phyloP scores from a whole-genome alignment of 208 protist genomes.

The Tritrichomonas musculus region DNA sequence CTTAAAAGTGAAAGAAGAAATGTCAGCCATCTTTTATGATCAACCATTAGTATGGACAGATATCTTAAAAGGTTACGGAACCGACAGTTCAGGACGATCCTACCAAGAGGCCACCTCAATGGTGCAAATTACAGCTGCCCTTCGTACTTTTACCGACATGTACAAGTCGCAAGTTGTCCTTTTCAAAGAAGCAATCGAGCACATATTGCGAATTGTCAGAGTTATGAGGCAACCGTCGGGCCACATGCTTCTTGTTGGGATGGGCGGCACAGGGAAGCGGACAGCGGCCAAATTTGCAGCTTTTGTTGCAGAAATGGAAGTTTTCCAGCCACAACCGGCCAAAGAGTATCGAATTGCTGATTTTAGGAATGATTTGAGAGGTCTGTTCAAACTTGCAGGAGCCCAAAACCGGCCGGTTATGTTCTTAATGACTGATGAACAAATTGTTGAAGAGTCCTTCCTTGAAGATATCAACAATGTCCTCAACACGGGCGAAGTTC shows the following conservation, averaged over 20 bases:
- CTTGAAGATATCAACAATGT: conserved; percentile 91
- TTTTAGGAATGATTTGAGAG: conserved; percentile 85
- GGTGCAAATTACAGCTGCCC: not conserved
- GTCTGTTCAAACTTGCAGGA: conserved; percentile 73
- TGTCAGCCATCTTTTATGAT: not conserved
- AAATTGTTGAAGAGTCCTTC: conserved; percentile 81
- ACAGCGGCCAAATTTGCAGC: conserved; percentile 78
- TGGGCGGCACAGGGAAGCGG: conserved; percentile 84
- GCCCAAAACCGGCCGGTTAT: conserved; percentile 75
- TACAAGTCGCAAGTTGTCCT: conserved; percentile 65
- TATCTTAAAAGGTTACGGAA: not conserved
- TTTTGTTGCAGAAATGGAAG: conserved; percentile 76
- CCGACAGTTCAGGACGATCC: too few species aligned
- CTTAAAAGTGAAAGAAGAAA: conserved; percentile 33
- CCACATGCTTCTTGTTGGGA: conserved; percentile 82
- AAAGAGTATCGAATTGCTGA: conserved; percentile 81
- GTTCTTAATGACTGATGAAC: conserved; percentile 85
- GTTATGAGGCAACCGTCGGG: conserved; percentile 83
- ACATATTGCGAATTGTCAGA: conserved; percentile 80
- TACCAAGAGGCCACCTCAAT: not conserved
- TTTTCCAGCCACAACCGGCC: conserved; percentile 74
- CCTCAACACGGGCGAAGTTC: conserved; percentile 78
- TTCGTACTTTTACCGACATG: not conserved
- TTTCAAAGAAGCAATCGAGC: conserved; percentile 86
- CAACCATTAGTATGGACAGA: not conserved